Evolutionary conservation across 768 basidiomycete genomes (phyloP), one percentile per base, ranked within the genome.

Genomic region (Lactarius hatsudake): DNA sequence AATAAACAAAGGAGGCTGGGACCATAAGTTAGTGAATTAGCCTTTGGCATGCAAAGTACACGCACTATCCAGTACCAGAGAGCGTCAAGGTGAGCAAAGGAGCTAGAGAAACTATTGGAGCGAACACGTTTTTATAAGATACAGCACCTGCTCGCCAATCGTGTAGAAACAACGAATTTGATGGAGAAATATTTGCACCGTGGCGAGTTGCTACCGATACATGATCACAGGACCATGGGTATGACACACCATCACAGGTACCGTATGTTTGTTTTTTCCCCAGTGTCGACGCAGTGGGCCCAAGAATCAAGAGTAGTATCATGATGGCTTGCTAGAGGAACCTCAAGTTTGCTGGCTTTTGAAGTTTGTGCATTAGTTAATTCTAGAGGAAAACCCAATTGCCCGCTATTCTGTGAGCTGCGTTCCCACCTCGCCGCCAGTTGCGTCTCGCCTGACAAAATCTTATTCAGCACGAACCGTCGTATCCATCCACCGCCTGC

Each of bases 51-150:
- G 20, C 43, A 12, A 45, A 23, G 45, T 0, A 36, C 55, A 58
- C 66, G 36, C 2, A 63, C 66, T 54, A 67, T 59, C 61, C 48
- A 63, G 66, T 59, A 67, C 61, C 65, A 13, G 23, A 17, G 28
- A 34, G 23, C 5, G 61, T 62, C 6, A 10, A 48, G 20, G 34
- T 61, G 60, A 57, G 32, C 60, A 30, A 53, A 36, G 48, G 55
- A 48, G 60, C 55, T 63, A 23, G 28, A 30, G 34, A 34, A 17
- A 34, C 23, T 23, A 3, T 30, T 9, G 43, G 34, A 9, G 17
- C 8, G n/a, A 34, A 6, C 6, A 20, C 4, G 18, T 1, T 51
- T 62, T 63, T 63, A 63, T 65, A 55, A 2, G 15, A 40, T 40
- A 40, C 32, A 10, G 43, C 28, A 30, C 26, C 54, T 55, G 28